Evolutionary conservation across 176 grass and related monocot species (phyloP).

Genomic region (Bolboschoenus planiculmis): DNA sequence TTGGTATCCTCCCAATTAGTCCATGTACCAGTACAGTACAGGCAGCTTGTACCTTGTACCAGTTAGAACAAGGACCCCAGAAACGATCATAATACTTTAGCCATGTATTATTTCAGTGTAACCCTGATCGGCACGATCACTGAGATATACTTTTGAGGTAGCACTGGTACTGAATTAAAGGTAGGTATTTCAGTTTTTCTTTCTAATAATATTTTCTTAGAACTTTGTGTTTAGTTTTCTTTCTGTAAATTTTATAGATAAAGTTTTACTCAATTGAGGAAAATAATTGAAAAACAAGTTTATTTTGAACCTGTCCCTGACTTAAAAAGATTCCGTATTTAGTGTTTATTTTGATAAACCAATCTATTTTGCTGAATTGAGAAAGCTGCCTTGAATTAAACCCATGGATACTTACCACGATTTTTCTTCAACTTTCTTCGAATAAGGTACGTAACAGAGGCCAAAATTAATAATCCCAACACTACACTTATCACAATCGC

Average conservation of each 20-base stretch:
- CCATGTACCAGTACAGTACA: background rate
- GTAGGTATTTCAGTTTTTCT: background rate
- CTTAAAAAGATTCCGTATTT: background rate
- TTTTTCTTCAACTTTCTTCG: slow-evolving; percentile 8
- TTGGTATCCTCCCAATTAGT: background rate
- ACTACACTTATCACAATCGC: background rate
- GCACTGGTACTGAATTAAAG: background rate
- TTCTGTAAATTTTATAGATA: background rate
- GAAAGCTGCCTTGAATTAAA: background rate
- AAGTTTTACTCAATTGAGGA: background rate
- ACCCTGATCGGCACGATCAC: background rate
- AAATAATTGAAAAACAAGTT: background rate
- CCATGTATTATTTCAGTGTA: background rate
- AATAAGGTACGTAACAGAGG: slow-evolving; percentile 4
- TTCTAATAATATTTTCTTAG: background rate
- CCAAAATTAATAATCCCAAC: slow-evolving; percentile 10
- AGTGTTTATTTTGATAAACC: no score
- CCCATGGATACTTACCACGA: background rate
- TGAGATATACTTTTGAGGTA: background rate
- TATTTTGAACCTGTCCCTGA: background rate
- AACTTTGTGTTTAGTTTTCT: background rate
- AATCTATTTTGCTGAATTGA: background rate
- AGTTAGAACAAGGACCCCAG: background rate
- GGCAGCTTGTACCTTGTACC: background rate
- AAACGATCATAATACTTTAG: background rate